A percentile compares a stretch with the other conserved stretches of the same genome.
Conservation (phyloP, 148 eudicot genomes). For the Simmondsia chinensis region DNA sequence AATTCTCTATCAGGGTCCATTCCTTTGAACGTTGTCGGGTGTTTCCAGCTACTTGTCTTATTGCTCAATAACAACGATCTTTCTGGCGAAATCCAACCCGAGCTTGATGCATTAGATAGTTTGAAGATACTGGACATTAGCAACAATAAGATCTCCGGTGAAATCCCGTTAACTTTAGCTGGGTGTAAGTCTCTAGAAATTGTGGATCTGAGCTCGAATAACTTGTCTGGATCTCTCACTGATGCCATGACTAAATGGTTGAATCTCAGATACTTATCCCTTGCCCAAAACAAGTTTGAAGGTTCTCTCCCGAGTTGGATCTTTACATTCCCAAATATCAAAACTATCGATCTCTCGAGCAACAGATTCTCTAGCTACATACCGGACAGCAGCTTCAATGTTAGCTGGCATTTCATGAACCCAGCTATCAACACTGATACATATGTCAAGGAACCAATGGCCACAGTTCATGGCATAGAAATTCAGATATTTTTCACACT, state of each 20-base stretch:
- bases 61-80: slow-evolving; percentile 70
- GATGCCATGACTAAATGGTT: slow-evolving; percentile 87
- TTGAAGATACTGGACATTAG: slow-evolving; percentile 77
- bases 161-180: slow-evolving; percentile 89
- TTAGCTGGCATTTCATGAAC: slow-evolving; percentile 42
- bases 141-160: slow-evolving; percentile 74
- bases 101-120: slow-evolving; percentile 84
- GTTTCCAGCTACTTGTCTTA: slow-evolving; percentile 84
- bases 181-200: slow-evolving; percentile 90
- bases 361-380: slow-evolving; percentile 71
- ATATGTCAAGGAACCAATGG: slow-evolving; percentile 9
- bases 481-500: slow-evolving; percentile 35
- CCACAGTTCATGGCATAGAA: slow-evolving; percentile 20
- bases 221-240: slow-evolving; percentile 65
- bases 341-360: slow-evolving; percentile 60
- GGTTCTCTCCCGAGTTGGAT: slow-evolving; percentile 76
- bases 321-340: slow-evolving; percentile 57
- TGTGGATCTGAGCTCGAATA: slow-evolving; percentile 84
- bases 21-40: slow-evolving; percentile 82
- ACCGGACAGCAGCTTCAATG: slow-evolving; percentile 60
- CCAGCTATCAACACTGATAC: slow-evolving; percentile 10
- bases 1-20: slow-evolving; percentile 73
- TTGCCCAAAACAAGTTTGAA: slow-evolving; percentile 62
- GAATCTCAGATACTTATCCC: slow-evolving; percentile 71
- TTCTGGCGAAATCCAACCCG: slow-evolving; percentile 87